A percentile compares a stretch with the other conserved stretches of the same genome.
Conservation (phyloP, 2,329 filamentous ascomycete genomes). For the Ilyonectria robusta region DNA sequence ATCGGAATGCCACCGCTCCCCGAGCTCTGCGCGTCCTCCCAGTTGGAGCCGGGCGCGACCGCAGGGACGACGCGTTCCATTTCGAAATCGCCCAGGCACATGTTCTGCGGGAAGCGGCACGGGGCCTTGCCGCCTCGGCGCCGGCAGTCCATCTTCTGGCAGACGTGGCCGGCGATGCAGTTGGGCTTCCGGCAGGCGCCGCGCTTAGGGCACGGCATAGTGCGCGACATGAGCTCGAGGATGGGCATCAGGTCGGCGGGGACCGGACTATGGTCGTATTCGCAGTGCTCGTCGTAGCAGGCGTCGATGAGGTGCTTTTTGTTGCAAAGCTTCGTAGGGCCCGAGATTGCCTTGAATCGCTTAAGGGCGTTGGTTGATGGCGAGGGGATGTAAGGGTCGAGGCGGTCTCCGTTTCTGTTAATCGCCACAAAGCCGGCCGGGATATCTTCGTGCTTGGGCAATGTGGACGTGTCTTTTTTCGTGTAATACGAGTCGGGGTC, state of each 20-base stretch:
- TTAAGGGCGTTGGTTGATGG: constrained; percentile 25
- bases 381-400: constrained; percentile 33
- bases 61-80: background rate
- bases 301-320: constrained; percentile 34
- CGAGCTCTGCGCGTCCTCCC: constrained; percentile 28
- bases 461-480: constrained; percentile 27
- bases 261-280: constrained; percentile 39
- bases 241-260: constrained; percentile 36
- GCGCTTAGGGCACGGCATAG: constrained; percentile 34
- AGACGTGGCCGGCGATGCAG: constrained; percentile 42
- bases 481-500: background rate
- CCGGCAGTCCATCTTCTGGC: constrained; percentile 39
- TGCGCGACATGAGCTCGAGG: constrained; percentile 34
- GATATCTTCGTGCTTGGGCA: constrained; percentile 36
- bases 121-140: constrained; percentile 36
- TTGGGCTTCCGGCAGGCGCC: constrained; percentile 33
- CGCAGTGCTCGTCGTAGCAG: constrained; percentile 36
- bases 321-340: constrained; percentile 39
- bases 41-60: constrained; percentile 12
- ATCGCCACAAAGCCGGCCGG: constrained; percentile 33
- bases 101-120: constrained; percentile 35
- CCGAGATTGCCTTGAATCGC: constrained; percentile 33
- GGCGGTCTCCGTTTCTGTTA: constrained; percentile 36
- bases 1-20: background rate
- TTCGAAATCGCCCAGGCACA: constrained; percentile 38